Evolutionary conservation across 768 basidiomycete genomes (phyloP).

Genomic region (Collybia sordida): DNA sequence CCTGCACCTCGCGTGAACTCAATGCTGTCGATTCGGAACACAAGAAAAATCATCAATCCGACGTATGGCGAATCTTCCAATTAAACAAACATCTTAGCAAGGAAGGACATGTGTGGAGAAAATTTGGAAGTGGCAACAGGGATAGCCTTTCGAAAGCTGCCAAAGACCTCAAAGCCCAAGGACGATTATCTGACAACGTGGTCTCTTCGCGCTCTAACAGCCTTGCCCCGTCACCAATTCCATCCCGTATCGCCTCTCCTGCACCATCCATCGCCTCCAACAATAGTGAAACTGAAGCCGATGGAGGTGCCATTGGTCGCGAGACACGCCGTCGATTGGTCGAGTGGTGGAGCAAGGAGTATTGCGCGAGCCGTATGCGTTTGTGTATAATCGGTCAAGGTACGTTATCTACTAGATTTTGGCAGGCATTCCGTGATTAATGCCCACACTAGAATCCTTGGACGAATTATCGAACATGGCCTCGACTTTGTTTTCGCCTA

Average conservation of each 20-base stretch:
- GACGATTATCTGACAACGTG: slow-evolving; percentile 32
- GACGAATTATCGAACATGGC: slow-evolving; percentile 68
- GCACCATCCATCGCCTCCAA: slow-evolving; percentile 54
- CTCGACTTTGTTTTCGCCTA: slow-evolving; percentile 68
- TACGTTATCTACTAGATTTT: slow-evolving; percentile 22
- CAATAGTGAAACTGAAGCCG: slow-evolving; percentile 62
- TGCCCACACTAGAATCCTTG: slow-evolving; percentile 56
- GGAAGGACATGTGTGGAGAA: slow-evolving; percentile 80
- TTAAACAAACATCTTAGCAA: slow-evolving; percentile 85
- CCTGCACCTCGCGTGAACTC: slow-evolving; percentile 85
- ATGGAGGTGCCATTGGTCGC: slow-evolving; percentile 75
- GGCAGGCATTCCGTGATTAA: neutral
- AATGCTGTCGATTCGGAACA: slow-evolving; percentile 97
- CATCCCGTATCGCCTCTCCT: slow-evolving; percentile 60
- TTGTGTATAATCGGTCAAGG: slow-evolving; percentile 81
- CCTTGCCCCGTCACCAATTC: slow-evolving; percentile 40
- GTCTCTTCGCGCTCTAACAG: slow-evolving; percentile 28
- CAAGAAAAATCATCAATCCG: slow-evolving; percentile 91
- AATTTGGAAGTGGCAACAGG: slow-evolving; percentile 88
- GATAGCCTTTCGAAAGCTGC: slow-evolving; percentile 70
- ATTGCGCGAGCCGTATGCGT: slow-evolving; percentile 81
- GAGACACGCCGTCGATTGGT: slow-evolving; percentile 77
- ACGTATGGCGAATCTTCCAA: slow-evolving; percentile 94
- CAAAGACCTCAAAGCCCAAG: slow-evolving; percentile 51
- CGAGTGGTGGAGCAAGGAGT: slow-evolving; percentile 84